These are phyloP conservation scores for Borovskyia barvae DNA, from an alignment of 208 protist genomes.

Conservation along the genomic window DNA sequence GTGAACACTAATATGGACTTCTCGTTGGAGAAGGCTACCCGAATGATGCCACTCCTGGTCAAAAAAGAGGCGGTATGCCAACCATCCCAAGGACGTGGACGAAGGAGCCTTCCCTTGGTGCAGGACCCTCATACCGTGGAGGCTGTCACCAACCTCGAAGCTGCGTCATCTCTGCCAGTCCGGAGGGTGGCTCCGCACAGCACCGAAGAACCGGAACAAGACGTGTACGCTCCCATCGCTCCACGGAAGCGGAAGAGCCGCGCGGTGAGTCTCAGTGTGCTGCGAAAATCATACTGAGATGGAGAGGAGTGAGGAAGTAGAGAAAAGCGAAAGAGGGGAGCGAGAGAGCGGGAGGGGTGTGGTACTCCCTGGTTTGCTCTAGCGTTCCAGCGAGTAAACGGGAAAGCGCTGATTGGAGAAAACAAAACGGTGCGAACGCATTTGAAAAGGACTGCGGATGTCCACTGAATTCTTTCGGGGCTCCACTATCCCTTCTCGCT, in stretches of 20 bases:
- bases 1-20: constrained; percentile 20
- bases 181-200: neutral
- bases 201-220: neutral
- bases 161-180: neutral
- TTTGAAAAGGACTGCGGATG: no score
- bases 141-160: neutral
- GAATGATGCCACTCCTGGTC: constrained; percentile 15
- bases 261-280: constrained; percentile 4
- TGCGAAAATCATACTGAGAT: neutral
- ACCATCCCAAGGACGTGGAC: neutral
- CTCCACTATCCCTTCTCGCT: neutral
- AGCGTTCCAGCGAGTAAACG: no score
- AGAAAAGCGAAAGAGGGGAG: no score
- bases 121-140: neutral
- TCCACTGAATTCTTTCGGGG: neutral
- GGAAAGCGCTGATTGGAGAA: no score
- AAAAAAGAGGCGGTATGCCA: constrained; percentile 9
- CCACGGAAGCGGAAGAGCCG: constrained; percentile 12
- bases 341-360: no score
- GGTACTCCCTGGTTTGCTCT: neutral
- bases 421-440: no score
- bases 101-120: neutral
- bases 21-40: constrained; percentile 12
- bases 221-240: constrained; percentile 8
- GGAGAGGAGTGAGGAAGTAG: neutral